These are phyloP conservation scores for Bjerkandera adusta DNA, from an alignment of 1,284 basidiomycete species.

Conservation along the genomic window DNA sequence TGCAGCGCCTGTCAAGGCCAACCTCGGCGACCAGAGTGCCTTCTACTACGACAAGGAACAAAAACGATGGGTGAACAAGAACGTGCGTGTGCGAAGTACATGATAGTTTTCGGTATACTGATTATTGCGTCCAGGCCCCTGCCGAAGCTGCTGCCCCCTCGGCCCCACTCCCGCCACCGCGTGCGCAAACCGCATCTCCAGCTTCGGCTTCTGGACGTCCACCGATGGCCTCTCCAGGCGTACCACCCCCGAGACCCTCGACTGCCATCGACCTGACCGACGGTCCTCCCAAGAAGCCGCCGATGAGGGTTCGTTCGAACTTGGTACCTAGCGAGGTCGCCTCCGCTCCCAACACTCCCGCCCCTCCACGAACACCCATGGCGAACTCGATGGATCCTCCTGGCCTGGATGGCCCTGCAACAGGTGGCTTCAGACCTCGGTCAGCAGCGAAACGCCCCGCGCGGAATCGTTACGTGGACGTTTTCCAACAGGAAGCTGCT, in stretches of 20 bases:
- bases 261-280: constrained; percentile 59
- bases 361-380: constrained; percentile 34
- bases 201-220: constrained; percentile 34
- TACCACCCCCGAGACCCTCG: constrained; percentile 53
- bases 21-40: constrained; percentile 87
- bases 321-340: constrained; percentile 49
- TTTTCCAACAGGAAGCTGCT: constrained; percentile 60
- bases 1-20: constrained; percentile 71
- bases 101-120: not conserved
- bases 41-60: constrained; percentile 95
- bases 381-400: constrained; percentile 31
- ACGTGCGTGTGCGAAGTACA: constrained; percentile 46
- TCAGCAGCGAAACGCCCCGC: constrained; percentile 72
- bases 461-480: constrained; percentile 83
- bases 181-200: constrained; percentile 83
- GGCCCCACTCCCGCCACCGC: constrained; percentile 63
- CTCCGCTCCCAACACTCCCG: constrained; percentile 26
- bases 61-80: constrained; percentile 97
- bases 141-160: constrained; percentile 46
- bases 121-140: constrained; percentile 43
- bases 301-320: constrained; percentile 62
- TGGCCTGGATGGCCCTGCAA: constrained; percentile 37
- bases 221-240: constrained; percentile 25
- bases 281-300: constrained; percentile 47
- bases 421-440: constrained; percentile 52